phyloP scores from a whole-genome alignment of 2,329 filamentous ascomycete species.

The Pseudopithomyces maydicus region DNA sequence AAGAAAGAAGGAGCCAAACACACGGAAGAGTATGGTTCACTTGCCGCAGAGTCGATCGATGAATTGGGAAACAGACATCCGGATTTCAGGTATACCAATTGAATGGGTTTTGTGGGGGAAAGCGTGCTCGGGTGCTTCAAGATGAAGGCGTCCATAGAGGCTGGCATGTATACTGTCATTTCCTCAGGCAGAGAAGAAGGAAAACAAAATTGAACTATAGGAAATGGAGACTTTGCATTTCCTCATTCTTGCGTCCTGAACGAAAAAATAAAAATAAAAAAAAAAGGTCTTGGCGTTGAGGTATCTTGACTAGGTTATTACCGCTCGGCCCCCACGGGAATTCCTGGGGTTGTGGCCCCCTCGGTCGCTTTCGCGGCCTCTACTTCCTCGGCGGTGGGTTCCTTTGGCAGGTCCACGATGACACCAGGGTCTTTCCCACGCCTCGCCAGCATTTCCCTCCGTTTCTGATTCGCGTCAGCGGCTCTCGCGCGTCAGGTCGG shows the following conservation, averaged over 20 bases:
- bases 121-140: no score
- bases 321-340: neutral
- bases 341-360: slow-evolving; percentile 18
- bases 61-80: neutral
- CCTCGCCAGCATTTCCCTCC: slow-evolving; percentile 43
- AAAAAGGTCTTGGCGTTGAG: no score
- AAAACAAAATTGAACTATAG: no score
- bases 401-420: slow-evolving; percentile 51
- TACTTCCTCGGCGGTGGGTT: slow-evolving; percentile 52
- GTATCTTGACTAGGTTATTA: neutral
- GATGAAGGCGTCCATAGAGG: no score
- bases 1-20: neutral
- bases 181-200: no score
- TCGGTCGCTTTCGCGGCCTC: slow-evolving; percentile 38
- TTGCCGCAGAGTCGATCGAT: neutral
- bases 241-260: no score
- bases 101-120: neutral
- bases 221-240: no score
- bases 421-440: slow-evolving; percentile 51
- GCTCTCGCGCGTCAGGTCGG: neutral
- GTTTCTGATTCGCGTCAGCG: slow-evolving; percentile 36
- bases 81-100: neutral
- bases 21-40: neutral
- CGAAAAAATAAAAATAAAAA: no score
- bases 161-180: no score